Base-by-base conservation (phyloP, 257 asterid species). In the Salvia hispanica region DNA sequence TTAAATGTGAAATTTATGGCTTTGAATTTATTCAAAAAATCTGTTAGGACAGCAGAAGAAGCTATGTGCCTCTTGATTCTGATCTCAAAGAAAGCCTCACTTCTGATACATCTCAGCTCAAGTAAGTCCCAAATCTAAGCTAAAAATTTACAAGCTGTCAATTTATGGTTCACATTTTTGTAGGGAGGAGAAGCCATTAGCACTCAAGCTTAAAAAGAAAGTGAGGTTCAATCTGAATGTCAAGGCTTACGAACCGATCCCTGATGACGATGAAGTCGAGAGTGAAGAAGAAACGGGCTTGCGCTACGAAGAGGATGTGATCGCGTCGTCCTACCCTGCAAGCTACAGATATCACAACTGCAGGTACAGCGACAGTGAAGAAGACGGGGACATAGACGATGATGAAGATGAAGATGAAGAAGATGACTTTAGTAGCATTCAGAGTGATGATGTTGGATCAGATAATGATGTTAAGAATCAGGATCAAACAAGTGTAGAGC, bases 201-300 rank as follows among this genome's bases (percentile, higher is more conserved):
- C 59, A 52, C 47, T 34, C 52, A 89, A 85, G 52, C 67, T 81
- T 3, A 89, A 81, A 65, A 87, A 87, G 85, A 86, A 85, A 78
- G 96, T 89, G 68, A 82, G 85, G 63, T 89, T 89, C 76, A 85
- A 86, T 80, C 74, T 86, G 72, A 81, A 89, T 64, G 87, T 86
- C 14, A 77, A 73, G 82, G 80, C 87, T 5, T 90, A 87, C 58
- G 95, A 87, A 71, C 92, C 91, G 44, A 50, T 87, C 6, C 63
- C 66, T 16, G 69, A 25, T 25, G 31, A 25, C 31, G 31, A 81
- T 43, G 75, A 74, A 36, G 71, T 61, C 0, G 85, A 82, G 33
- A 86, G 60, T 0, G 89, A 75, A 56, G 83, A 78, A 70, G 39
- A 80, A 70, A 58, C 46, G 33, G 39, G 16, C 55, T 52, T 72